These are phyloP conservation scores for Agapanthus africanus DNA, from an alignment of 106 monocot genomes.

Conservation along the genomic window DNA sequence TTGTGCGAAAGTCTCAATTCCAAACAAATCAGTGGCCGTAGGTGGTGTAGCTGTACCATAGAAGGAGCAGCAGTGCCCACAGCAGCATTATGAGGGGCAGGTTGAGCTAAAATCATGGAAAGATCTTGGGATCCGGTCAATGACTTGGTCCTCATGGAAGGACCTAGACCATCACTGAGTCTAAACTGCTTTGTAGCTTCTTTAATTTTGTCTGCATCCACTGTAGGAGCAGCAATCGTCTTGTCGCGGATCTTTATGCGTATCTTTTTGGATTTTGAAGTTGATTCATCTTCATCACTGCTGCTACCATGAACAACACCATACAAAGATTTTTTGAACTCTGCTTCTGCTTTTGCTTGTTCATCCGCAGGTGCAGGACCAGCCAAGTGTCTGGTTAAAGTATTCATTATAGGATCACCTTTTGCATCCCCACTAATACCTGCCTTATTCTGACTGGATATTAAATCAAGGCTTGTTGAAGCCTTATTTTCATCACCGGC, in stretches of 20 bases:
- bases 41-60: slow-evolving; percentile 6
- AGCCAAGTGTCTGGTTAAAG: slow-evolving; percentile 51
- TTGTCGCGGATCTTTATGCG: slow-evolving; percentile 72
- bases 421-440: slow-evolving; percentile 16
- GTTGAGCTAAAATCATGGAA: slow-evolving; percentile 29
- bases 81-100: slow-evolving; percentile 14
- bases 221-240: slow-evolving; percentile 38
- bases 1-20: slow-evolving; percentile 27
- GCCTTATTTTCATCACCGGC: slow-evolving; percentile 43
- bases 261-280: slow-evolving; percentile 65
- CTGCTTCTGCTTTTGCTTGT: slow-evolving; percentile 89
- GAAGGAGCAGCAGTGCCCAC: slow-evolving; percentile 7
- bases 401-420: slow-evolving; percentile 30
- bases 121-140: slow-evolving; percentile 54
- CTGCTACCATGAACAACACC: slow-evolving; percentile 68
- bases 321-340: slow-evolving; percentile 85
- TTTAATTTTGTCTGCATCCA: slow-evolving; percentile 88
- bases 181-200: slow-evolving; percentile 80
- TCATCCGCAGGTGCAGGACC: slow-evolving; percentile 38
- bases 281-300: slow-evolving; percentile 84
- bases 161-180: slow-evolving; percentile 52
- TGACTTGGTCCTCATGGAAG: slow-evolving; percentile 64
- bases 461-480: slow-evolving; percentile 12
- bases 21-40: slow-evolving; percentile 43
- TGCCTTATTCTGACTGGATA: slow-evolving; percentile 19